Conservation (phyloP, 2,329 filamentous ascomycete genomes). For the Aspergillus candidus region DNA sequence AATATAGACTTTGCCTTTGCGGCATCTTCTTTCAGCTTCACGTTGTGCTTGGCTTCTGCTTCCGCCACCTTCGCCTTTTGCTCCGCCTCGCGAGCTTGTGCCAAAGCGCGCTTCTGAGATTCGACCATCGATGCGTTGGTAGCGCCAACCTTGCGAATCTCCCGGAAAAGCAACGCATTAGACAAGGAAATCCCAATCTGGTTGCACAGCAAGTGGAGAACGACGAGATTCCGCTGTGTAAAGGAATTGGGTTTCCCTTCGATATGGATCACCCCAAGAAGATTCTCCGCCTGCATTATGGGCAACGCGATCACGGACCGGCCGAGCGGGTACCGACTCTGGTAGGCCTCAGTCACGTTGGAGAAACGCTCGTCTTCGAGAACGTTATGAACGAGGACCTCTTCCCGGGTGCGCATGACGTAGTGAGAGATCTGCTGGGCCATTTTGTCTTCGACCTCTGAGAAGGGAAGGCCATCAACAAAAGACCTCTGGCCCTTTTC, state of each 20-base stretch:
- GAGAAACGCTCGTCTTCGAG: constrained; percentile 61
- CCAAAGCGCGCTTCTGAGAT: constrained; percentile 57
- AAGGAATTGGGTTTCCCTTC: constrained; percentile 60
- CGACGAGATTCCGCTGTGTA: constrained; percentile 52
- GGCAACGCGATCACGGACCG: constrained; percentile 58
- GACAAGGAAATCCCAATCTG: constrained; percentile 60
- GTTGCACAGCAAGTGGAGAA: constrained; percentile 54
- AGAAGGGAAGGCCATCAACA: constrained; percentile 50
- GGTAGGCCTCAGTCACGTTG: constrained; percentile 53
- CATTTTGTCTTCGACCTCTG: constrained; percentile 53
- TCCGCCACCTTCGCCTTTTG: constrained; percentile 61
- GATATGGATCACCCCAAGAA: constrained; percentile 57
- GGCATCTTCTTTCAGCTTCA: constrained; percentile 61
- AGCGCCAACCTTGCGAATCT: constrained; percentile 56
- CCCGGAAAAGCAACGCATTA: constrained; percentile 57
- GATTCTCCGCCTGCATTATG: constrained; percentile 54
- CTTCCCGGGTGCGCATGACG: constrained; percentile 56
- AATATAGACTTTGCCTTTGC: constrained; percentile 81
- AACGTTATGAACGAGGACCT: constrained; percentile 58
- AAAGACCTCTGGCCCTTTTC: constrained; percentile 51
- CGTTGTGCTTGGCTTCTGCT: constrained; percentile 58
- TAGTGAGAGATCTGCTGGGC: constrained; percentile 58
- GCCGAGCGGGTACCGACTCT: constrained; percentile 50
- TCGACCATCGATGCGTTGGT: constrained; percentile 61
- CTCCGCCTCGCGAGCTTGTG: constrained; percentile 56